A percentile compares a stretch with the other conserved stretches of the same genome.
phyloP scores from a whole-genome alignment of 1,284 basidiomycete genomes.

The Gastroboletus turbinatus region DNA sequence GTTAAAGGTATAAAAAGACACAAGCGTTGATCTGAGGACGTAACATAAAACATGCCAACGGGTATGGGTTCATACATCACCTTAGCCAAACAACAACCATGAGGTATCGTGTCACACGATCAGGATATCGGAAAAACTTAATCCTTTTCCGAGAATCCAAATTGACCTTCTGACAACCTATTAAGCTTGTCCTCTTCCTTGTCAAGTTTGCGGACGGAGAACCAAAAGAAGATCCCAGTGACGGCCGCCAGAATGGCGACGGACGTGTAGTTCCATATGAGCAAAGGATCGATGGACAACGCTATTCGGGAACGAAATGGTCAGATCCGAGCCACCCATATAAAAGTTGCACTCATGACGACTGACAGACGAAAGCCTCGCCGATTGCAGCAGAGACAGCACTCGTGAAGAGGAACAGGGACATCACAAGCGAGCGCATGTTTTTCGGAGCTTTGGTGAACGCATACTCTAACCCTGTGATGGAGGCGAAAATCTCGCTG shows the following conservation, averaged over 20 bases:
- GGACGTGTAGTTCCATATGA: slow-evolving; percentile 55
- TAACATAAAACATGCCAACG: background rate
- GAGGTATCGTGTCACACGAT: background rate
- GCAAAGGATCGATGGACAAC: slow-evolving; percentile 49
- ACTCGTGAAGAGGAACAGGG: slow-evolving; percentile 67
- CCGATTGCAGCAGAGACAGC: slow-evolving; percentile 66
- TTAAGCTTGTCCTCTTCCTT: slow-evolving; percentile 63
- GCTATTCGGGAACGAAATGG: slow-evolving; percentile 36
- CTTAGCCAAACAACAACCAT: background rate
- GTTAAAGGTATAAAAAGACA: background rate
- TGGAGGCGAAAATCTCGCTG: slow-evolving; percentile 81
- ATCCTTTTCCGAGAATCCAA: slow-evolving; percentile 20
- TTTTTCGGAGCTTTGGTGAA: slow-evolving; percentile 84
- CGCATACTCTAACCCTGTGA: slow-evolving; percentile 87
- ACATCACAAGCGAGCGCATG: slow-evolving; percentile 80
- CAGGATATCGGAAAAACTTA: background rate
- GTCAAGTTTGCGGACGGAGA: slow-evolving; percentile 60
- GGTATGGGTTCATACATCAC: background rate
- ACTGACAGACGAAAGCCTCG: slow-evolving; percentile 65
- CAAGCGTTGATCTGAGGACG: background rate
- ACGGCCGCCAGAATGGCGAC: slow-evolving; percentile 45
- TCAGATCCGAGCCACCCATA: slow-evolving; percentile 38
- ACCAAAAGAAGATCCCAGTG: slow-evolving; percentile 55
- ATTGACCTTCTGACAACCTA: slow-evolving; percentile 42
- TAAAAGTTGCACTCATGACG: slow-evolving; percentile 2